Evolutionary conservation across 371 early-diverging fungal species (phyloP).

Genomic region (Synchytrium microbalum): DNA sequence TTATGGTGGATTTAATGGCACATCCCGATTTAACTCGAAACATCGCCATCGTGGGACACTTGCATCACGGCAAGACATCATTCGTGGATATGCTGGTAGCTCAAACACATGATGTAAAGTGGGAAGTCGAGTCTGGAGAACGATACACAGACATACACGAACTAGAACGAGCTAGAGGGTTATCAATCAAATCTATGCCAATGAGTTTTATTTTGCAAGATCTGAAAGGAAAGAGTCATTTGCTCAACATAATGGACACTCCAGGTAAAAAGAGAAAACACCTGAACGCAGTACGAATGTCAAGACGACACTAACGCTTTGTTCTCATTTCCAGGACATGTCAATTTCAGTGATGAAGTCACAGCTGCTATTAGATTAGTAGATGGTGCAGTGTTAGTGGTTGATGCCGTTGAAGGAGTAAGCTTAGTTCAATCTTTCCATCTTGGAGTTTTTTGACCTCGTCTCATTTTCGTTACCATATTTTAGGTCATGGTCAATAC

Average conservation of each 20-base stretch:
- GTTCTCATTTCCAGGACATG: slow-evolving; percentile 57
- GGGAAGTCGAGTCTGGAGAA: slow-evolving; percentile 42
- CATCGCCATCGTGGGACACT: slow-evolving; percentile 85
- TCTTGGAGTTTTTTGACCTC: slow-evolving; percentile 3
- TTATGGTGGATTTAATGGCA: slow-evolving; percentile 76
- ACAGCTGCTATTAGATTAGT: slow-evolving; percentile 75
- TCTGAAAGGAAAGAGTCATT: slow-evolving; percentile 74
- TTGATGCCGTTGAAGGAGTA: slow-evolving; percentile 95
- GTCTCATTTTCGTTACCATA: neutral
- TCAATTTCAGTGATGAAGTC: slow-evolving; percentile 90
- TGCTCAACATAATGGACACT: slow-evolving; percentile 88
- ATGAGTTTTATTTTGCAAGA: slow-evolving; percentile 83
- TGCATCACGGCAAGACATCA: slow-evolving; percentile 95
- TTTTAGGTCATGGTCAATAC: slow-evolving; percentile 86
- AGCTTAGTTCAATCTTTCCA: slow-evolving; percentile 6
- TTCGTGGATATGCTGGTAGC: slow-evolving; percentile 88
- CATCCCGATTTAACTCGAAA: slow-evolving; percentile 79
- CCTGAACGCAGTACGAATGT: slow-evolving; percentile 9
- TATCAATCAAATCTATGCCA: slow-evolving; percentile 90
- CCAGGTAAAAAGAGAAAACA: slow-evolving; percentile 64
- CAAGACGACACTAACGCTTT: slow-evolving; percentile 6
- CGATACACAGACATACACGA: slow-evolving; percentile 90
- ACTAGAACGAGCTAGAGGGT: slow-evolving; percentile 82
- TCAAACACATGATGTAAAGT: slow-evolving; percentile 63
- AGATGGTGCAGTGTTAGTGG: slow-evolving; percentile 91